Evolutionary conservation across 192 early-diverging fungal species (phyloP).

Genomic region (Coemansia sp.): DNA sequence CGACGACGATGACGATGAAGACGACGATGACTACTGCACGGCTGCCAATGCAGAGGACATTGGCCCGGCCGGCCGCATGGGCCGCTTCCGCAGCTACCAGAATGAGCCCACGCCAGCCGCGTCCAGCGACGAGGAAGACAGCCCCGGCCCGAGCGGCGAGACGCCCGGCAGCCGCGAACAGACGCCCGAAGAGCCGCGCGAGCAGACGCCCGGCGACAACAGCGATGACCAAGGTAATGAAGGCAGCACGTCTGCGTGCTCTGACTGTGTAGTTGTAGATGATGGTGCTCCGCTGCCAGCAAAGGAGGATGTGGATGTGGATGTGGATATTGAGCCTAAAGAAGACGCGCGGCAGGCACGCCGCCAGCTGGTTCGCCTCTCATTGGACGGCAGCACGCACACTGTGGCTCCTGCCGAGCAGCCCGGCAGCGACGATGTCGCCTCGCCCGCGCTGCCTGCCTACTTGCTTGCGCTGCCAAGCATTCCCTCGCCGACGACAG

Average conservation of each 20-base stretch:
- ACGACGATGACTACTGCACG: constrained; percentile 11
- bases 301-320: neutral
- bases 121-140: constrained; percentile 25
- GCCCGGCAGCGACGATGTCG: neutral
- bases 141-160: constrained; percentile 15
- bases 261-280: constrained; percentile 25
- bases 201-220: neutral
- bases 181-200: neutral
- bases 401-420: constrained; percentile 7
- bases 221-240: constrained; percentile 31
- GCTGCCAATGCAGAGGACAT: constrained; percentile 14
- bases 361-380: constrained; percentile 24
- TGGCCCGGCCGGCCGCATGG: constrained; percentile 45
- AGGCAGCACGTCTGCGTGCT: constrained; percentile 12
- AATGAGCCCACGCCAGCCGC: constrained; percentile 23
- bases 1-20: constrained; percentile 29
- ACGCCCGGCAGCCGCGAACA: neutral
- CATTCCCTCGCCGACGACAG: constrained; percentile 1
- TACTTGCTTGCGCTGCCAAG: constrained; percentile 23
- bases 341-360: constrained; percentile 7
- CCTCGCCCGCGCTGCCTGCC: constrained; percentile 7
- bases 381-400: constrained; percentile 33
- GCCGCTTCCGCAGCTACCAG: constrained; percentile 49
- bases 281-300: constrained; percentile 1
- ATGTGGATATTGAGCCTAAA: neutral